Base-by-base conservation (phyloP, 306 rosid species). In the Vigna unguiculata region DNA sequence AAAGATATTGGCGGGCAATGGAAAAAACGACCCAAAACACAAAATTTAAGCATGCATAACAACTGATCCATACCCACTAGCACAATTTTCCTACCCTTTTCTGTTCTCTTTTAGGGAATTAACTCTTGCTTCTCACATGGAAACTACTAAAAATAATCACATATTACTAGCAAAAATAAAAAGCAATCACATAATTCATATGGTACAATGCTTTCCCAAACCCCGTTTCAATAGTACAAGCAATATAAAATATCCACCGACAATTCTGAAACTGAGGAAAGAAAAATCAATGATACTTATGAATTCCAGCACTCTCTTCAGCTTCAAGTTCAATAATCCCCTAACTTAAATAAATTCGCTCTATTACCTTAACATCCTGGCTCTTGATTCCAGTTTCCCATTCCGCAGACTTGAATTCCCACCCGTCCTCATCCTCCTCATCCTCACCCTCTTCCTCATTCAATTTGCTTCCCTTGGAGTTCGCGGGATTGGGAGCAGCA, bases 351-450 rank as follows among this genome's bases (percentile, higher is more conserved):
- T 24, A 53, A 68, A 45, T 9, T 12, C 59, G 30, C 7, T 45
- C 6, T 36, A 63, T 76, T 77, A 87, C 89, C 91, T 84, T 52
- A 24, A 38, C 66, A 82, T 76, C 61, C 48, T 68, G 85, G 77
- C 21, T 82, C 7, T 77, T 81, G 48, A 11, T 73, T 60, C 55
- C 85, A 43, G 72, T 69, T 66, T 81, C 88, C 47, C 86, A 45
- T 77, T 88, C 90, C 3, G 98, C 98, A 54, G 85, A 84, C 84
- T 90, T 92, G 83, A 95, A 95, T 80, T 95, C 98, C 98, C 98
- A 95, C 34, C 98, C 97, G 82, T 82, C 97, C 87, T 38, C 49
- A 65, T 59, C 67, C 10, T 16, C 66, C 13, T 60, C 66, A 4
- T 2, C 30, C 30, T 25, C 30, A 25, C 4, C 30, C 32, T 28